phyloP scores from a whole-genome alignment of 1,139 yeast species.

The Debaryomyces udenii region DNA sequence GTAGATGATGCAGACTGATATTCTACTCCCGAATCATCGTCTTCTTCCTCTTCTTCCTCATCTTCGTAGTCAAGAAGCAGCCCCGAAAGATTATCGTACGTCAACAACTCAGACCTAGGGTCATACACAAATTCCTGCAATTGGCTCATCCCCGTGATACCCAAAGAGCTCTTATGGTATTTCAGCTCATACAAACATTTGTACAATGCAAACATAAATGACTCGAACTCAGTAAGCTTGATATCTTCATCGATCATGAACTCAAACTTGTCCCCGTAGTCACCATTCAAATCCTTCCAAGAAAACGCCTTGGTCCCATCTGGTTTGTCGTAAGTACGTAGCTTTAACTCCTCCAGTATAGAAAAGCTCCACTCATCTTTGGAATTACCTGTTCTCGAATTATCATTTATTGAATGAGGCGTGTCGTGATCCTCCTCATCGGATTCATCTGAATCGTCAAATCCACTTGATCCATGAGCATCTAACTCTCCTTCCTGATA shows the following conservation, averaged over 20 bases:
- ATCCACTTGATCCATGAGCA: conserved; percentile 35
- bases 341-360: conserved; percentile 62
- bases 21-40: conserved; percentile 17
- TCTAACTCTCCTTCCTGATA: conserved; percentile 66
- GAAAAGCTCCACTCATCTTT: conserved; percentile 71
- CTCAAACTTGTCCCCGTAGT: conserved; percentile 83
- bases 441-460: conserved; percentile 59
- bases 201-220: conserved; percentile 64
- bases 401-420: conserved; percentile 31
- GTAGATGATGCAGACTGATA: conserved; percentile 11
- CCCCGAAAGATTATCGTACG: conserved; percentile 26
- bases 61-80: conserved; percentile 14
- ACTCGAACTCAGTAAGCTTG: conserved; percentile 57
- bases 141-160: conserved; percentile 45
- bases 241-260: conserved; percentile 73
- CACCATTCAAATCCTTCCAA: conserved; percentile 87
- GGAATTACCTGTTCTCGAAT: conserved; percentile 35
- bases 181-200: conserved; percentile 79
- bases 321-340: conserved; percentile 40
- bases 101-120: conserved; percentile 25
- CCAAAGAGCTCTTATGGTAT: conserved; percentile 57
- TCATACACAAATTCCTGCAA: conserved; percentile 59
- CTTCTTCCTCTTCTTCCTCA: conserved; percentile 17
- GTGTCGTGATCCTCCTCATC: conserved; percentile 49
- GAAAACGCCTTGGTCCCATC: conserved; percentile 53